These are phyloP conservation scores for Rhododendron mucronatum DNA, from an alignment of 148 eudicot genomes.

Conservation along the genomic window DNA sequence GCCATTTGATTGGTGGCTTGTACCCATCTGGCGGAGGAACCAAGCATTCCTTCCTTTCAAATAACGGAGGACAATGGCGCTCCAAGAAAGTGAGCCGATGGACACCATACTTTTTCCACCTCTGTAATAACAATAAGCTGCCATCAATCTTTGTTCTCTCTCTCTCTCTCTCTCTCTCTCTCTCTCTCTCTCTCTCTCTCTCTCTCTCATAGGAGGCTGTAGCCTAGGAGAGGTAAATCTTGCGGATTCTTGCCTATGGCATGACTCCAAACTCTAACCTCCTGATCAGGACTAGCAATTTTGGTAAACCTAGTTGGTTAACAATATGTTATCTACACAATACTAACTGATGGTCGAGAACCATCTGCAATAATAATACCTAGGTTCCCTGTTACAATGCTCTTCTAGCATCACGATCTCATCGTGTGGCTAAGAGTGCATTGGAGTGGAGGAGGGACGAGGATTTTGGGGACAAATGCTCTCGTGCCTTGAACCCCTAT, in stretches of 20 bases:
- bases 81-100: constrained; percentile 76
- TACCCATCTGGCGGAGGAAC: constrained; percentile 91
- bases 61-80: constrained; percentile 80
- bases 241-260: neutral
- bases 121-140: constrained; percentile 26
- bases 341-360: neutral
- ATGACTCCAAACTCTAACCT: neutral
- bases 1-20: constrained; percentile 84
- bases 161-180: neutral
- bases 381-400: neutral
- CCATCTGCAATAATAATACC: neutral
- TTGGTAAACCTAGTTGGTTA: neutral
- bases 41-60: constrained; percentile 72
- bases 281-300: neutral
- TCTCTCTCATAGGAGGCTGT: neutral
- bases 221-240: neutral
- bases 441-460: neutral
- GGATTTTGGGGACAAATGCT: neutral
- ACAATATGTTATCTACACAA: neutral
- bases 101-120: constrained; percentile 73
- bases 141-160: neutral
- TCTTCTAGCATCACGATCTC: neutral
- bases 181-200: neutral
- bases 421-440: neutral
- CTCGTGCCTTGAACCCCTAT: neutral